phyloP scores from a whole-genome alignment of 495 filamentous ascomycete species.

The Aspergillus affinis region DNA sequence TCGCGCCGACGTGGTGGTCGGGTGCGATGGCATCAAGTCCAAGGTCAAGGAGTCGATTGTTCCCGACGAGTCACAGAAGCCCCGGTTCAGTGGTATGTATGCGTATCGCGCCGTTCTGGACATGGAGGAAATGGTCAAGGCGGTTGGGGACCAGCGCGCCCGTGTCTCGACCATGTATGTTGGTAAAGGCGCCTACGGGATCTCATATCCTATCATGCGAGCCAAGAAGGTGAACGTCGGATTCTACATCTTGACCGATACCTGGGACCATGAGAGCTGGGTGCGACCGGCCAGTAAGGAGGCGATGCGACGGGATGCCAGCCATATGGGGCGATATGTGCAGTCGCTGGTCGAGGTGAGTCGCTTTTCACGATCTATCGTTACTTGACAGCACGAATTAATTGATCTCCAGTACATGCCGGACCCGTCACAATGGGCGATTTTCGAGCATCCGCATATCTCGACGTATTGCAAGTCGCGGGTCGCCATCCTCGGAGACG shows the following conservation, averaged over 20 bases:
- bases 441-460: constrained; percentile 60
- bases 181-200: constrained; percentile 56
- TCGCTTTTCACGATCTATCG: not conserved
- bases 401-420: constrained; percentile 33
- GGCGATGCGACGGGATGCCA: constrained; percentile 56
- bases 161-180: constrained; percentile 56
- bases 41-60: constrained; percentile 47
- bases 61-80: constrained; percentile 32
- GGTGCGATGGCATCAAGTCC: constrained; percentile 60
- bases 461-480: constrained; percentile 54
- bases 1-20: constrained; percentile 47
- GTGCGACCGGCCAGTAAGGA: constrained; percentile 54
- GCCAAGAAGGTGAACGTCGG: constrained; percentile 63
- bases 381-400: not conserved
- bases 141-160: constrained; percentile 52
- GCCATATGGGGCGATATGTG: constrained; percentile 51
- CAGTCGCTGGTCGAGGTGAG: constrained; percentile 45
- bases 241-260: constrained; percentile 44
- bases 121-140: constrained; percentile 55
- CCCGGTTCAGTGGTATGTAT: constrained; percentile 52
- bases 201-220: constrained; percentile 66
- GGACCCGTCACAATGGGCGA: constrained; percentile 58
- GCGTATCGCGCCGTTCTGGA: constrained; percentile 59
- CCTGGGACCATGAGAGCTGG: constrained; percentile 55
- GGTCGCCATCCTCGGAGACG: constrained; percentile 64